These are phyloP conservation scores for Berkeleyomyces basicola DNA, from an alignment of 2,329 filamentous ascomycete genomes.

Conservation along the genomic window DNA sequence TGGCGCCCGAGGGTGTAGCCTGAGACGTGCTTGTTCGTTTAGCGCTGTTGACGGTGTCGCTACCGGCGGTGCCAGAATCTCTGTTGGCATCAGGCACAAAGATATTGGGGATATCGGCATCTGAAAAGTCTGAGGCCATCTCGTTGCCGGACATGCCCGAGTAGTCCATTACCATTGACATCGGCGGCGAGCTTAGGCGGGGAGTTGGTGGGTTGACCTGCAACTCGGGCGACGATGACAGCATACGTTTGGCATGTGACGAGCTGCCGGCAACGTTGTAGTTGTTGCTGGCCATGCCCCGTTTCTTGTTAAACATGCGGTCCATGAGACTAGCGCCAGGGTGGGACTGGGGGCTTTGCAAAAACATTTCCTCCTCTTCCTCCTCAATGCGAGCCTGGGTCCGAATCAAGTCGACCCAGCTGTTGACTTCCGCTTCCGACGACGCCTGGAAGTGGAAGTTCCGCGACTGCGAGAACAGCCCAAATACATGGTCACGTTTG, in stretches of 20 bases:
- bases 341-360: slow-evolving; percentile 47
- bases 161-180: slow-evolving; percentile 48
- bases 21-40: slow-evolving; percentile 3
- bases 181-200: slow-evolving; percentile 28
- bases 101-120: slow-evolving; percentile 35
- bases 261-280: slow-evolving; percentile 11
- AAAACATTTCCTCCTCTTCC: slow-evolving; percentile 68
- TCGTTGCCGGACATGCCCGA: slow-evolving; percentile 47
- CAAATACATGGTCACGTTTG: slow-evolving; percentile 75
- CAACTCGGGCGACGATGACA: slow-evolving; percentile 47
- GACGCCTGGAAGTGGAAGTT: slow-evolving; percentile 81
- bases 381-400: slow-evolving; percentile 69
- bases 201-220: slow-evolving; percentile 23
- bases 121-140: slow-evolving; percentile 72
- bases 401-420: slow-evolving; percentile 75
- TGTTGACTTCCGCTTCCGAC: slow-evolving; percentile 56
- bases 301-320: slow-evolving; percentile 11
- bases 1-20: background rate
- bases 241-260: slow-evolving; percentile 25
- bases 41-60: slow-evolving; percentile 13
- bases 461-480: slow-evolving; percentile 74
- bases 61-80: slow-evolving; percentile 26
- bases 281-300: background rate
- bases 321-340: slow-evolving; percentile 13
- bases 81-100: slow-evolving; percentile 23